Base-by-base conservation (phyloP, 2,329 filamentous ascomycete genomes). In the Fusarium setosum region DNA sequence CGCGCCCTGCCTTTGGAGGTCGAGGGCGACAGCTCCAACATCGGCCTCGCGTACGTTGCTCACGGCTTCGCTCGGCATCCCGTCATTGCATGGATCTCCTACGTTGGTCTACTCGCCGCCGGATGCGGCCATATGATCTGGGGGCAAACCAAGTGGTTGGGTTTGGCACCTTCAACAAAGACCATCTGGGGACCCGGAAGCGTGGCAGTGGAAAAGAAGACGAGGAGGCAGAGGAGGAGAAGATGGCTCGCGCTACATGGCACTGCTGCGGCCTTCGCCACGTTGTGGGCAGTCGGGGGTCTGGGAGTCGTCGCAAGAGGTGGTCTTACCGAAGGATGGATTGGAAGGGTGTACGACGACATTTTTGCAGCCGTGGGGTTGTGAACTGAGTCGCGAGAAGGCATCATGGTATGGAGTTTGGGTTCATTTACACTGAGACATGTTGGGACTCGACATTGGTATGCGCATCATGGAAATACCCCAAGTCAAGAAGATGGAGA, bases 1-100 rank as follows among this genome's bases (percentile, higher is more conserved):
- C 88, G 95, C 31, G 79, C 88, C 4, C 81, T 96, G 23, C 95
- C 96, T 3, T 77, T 94, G 31, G 82, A 87, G 24, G 86, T 93
- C 41, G 92, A 96, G 53, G 94, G 94, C 7, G 93, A 94, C 59
- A 94, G 90, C 72, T 92, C 92, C n/a, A 90, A 95, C 53, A 90
- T 97, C 37, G 92, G 92, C 1, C 81, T 98, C 12, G 90, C 88
- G 12, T 98, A 92, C 75, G 90, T 97, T 8, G 88, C 90, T 12
- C 94, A 98, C 78, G 93, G 92, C 4, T 96, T 97, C 73, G 89
- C 91, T 26, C 85, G 87, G 13, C 90, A 92, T 71, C 89, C 90
- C 0, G 67, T 84, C 2, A 75, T 90, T 9, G 88, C 91, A n/a
- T 91, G 88, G 75, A 69, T 84, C 1, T 90, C 91, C 2, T 97